Conservation (phyloP, 202 grass and related monocot genomes). For the Dendrocalamus latiflorus region DNA sequence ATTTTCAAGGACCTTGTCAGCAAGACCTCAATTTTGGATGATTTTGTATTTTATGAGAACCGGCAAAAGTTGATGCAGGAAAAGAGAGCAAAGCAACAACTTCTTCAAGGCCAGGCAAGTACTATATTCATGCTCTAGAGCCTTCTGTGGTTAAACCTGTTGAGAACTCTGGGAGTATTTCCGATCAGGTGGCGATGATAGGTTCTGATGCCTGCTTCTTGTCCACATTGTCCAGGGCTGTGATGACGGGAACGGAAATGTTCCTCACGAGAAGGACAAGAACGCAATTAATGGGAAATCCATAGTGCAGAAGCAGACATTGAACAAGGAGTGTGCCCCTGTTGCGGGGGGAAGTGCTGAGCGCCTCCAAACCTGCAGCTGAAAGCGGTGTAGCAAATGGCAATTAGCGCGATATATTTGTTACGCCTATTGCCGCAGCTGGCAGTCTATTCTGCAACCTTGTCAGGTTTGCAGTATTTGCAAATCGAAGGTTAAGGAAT, state of each 20-base stretch:
- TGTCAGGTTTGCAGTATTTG: slow-evolving; percentile 14
- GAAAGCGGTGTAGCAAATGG: slow-evolving; percentile 41
- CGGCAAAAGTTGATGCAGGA: slow-evolving; percentile 93
- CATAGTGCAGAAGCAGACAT: slow-evolving; percentile 40
- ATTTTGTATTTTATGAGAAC: slow-evolving; percentile 93
- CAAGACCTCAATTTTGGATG: slow-evolving; percentile 87
- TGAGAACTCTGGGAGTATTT: not conserved
- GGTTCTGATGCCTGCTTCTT: slow-evolving; percentile 19
- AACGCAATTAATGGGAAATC: slow-evolving; percentile 39
- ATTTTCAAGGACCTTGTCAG: slow-evolving; percentile 88
- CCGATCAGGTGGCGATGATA: not conserved
- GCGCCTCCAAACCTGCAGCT: slow-evolving; percentile 38
- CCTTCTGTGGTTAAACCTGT: not conserved
- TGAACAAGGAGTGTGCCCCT: slow-evolving; percentile 52
- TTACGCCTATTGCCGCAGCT: slow-evolving; percentile 3
- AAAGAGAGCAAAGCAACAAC: slow-evolving; percentile 73
- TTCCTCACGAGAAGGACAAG: slow-evolving; percentile 56
- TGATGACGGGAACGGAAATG: slow-evolving; percentile 33
- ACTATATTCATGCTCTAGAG: not conserved
- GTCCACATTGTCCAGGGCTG: slow-evolving; percentile 27
- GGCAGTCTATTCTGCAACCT: not conserved
- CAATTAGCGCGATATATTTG: slow-evolving; percentile 40
- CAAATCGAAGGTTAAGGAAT: slow-evolving; percentile 4
- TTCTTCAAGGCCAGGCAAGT: slow-evolving; percentile 66
- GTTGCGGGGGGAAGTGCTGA: not conserved